Conservation (phyloP, 2,329 filamentous ascomycete genomes). For the Fusarium humuli region DNA sequence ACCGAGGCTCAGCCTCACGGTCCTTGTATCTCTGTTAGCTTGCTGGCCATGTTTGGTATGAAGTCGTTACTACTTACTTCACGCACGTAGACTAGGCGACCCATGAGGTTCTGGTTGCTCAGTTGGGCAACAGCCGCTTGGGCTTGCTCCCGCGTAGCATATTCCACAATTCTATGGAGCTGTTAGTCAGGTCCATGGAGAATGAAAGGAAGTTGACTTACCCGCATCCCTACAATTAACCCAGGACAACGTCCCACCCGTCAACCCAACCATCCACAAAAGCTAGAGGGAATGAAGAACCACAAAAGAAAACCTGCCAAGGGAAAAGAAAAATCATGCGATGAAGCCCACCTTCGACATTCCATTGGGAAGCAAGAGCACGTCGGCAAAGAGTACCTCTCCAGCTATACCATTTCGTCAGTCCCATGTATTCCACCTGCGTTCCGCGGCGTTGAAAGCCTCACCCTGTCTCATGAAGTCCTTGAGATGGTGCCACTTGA, state of each 20-base stretch:
- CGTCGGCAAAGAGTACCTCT: slow-evolving; percentile 99
- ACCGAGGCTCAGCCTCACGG: slow-evolving; percentile 96
- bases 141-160: slow-evolving; percentile 98
- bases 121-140: slow-evolving; percentile 96
- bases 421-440: slow-evolving; percentile 49
- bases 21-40: slow-evolving; percentile 68
- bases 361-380: slow-evolving; percentile 99
- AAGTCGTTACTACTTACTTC: slow-evolving; percentile 72
- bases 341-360: slow-evolving; percentile 99
- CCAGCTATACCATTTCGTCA: slow-evolving; percentile 75
- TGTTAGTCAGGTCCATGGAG: slow-evolving; percentile 48
- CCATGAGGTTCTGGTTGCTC: slow-evolving; percentile 99
- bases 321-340: slow-evolving; percentile 75
- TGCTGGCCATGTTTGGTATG: background rate
- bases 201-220: slow-evolving; percentile 66
- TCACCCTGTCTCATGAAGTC: slow-evolving; percentile 99
- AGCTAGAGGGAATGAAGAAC: slow-evolving; percentile 69
- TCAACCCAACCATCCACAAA: slow-evolving; percentile 98
- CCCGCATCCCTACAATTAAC: slow-evolving; percentile 99
- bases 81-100: slow-evolving; percentile 96
- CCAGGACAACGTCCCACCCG: slow-evolving; percentile 92
- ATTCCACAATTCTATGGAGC: slow-evolving; percentile 93
- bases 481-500: slow-evolving; percentile 99
- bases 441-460: slow-evolving; percentile 52
- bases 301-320: slow-evolving; percentile 85